Evolutionary conservation across 768 basidiomycete genomes (phyloP), one percentile per base, ranked within the genome.

Genomic region (Lentinula guzmanii): DNA sequence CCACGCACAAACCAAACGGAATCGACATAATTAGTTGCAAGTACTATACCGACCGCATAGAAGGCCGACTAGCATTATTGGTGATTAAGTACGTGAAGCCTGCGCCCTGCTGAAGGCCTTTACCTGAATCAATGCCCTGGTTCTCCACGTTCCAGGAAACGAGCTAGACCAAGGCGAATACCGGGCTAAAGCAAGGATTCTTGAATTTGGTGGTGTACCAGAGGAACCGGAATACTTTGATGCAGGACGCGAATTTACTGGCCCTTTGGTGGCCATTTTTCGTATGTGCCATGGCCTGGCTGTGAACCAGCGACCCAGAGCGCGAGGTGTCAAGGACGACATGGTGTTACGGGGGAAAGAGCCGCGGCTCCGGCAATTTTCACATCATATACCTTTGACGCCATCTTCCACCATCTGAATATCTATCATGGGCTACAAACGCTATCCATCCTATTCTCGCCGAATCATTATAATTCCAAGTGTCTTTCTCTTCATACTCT

Each of bases 101-200:
- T 52, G 13, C 1, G 34, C n/a, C 9, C 5, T 34, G n/a, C 24
- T 50, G 10, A 16, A 28, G 4, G 7, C 4, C 10, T 33, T 21
- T 13, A 54, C 53, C 53, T 80, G 78, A 5, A 78, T 45, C 5
- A 77, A 42, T 16, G 74, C 65, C 46, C 74, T 70, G 3, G 70
- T 68, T 45, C 68, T 65, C 41, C 67, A 62, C 10, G 75, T 72
- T 41, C 75, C 77, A 54, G 64, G 61, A 64, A 77, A 79, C 21
- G 68, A 54, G 57, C 72, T 68, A 1, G 77, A 78, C 77, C 76
- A 81, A 0, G 79, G 79, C 28, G 75, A 77, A 64, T 72, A 77
- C 48, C 69, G 74, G 43, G 65, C 33, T n/a, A 55, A 65, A 43
- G 53, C 67, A n/a, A 65, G 67, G 74, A 68, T 70, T 43, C 21